phyloP scores from a whole-genome alignment of 1,284 basidiomycete species.

The Ceratobasidium sp. region DNA sequence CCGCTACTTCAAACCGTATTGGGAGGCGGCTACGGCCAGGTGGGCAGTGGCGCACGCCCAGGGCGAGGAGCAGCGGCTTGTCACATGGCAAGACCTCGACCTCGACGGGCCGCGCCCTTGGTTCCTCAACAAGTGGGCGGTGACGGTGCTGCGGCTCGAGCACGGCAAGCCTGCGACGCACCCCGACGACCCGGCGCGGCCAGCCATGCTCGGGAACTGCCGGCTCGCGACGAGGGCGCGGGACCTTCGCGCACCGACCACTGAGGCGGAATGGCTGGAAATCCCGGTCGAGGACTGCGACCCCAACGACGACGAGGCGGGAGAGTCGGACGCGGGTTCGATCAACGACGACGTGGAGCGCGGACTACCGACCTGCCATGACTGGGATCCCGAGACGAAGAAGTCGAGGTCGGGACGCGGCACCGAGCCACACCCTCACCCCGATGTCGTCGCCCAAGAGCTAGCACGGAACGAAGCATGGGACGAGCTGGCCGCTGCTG shows the following conservation, averaged over 20 bases:
- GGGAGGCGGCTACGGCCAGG: background rate
- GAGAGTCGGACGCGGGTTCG: background rate
- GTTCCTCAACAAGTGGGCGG: background rate
- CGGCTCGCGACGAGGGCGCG: background rate
- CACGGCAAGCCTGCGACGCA: background rate
- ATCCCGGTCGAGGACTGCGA: background rate
- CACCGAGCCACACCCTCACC: background rate
- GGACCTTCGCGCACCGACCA: background rate
- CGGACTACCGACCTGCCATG: background rate
- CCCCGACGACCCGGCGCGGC: background rate
- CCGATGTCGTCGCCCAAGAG: background rate
- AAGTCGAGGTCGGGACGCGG: background rate
- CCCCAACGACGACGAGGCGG: background rate
- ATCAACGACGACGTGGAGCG: background rate
- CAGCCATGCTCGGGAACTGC: background rate
- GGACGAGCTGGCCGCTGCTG: no score
- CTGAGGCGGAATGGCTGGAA: background rate
- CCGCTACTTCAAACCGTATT: background rate
- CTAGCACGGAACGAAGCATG: background rate
- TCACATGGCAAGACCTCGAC: background rate
- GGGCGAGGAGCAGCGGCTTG: background rate
- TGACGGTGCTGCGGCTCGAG: background rate
- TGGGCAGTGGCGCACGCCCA: background rate
- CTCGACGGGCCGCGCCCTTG: background rate
- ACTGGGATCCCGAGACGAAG: conserved; percentile 5